phyloP scores from a whole-genome alignment of 345 rosid genomes.

The Moringa oleifera region DNA sequence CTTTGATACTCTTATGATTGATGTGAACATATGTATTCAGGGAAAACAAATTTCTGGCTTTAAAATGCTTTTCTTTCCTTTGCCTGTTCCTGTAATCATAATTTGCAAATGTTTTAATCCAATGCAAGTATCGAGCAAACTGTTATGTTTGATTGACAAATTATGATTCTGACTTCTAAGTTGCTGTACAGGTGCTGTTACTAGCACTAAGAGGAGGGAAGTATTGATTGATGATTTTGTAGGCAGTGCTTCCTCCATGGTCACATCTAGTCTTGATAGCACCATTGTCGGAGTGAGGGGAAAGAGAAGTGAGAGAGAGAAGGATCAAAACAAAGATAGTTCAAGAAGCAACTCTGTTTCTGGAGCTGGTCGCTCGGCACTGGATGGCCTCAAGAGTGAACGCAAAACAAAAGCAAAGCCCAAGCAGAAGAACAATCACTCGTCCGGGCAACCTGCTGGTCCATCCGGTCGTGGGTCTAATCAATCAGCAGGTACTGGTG shows the following conservation, averaged over 20 bases:
- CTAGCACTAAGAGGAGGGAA: constrained; percentile 62
- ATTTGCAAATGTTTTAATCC: background rate
- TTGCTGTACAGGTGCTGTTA: constrained; percentile 57
- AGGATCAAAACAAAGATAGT: constrained; percentile 31
- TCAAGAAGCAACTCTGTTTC: constrained; percentile 25
- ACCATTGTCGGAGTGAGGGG: constrained; percentile 38
- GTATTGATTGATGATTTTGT: constrained; percentile 65
- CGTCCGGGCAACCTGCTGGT: constrained; percentile 26
- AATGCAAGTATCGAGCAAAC: background rate
- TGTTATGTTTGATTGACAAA: background rate
- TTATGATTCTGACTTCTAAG: constrained; percentile 5
- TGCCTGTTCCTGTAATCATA: background rate
- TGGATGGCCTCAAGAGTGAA: constrained; percentile 18
- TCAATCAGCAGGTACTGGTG: constrained; percentile 9
- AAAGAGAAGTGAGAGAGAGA: constrained; percentile 49
- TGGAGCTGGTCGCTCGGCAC: constrained; percentile 20
- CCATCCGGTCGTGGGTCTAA: constrained; percentile 21
- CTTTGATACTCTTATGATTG: no score
- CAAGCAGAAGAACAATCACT: constrained; percentile 52
- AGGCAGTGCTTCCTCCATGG: constrained; percentile 70
- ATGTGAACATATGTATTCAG: background rate
- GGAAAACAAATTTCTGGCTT: background rate
- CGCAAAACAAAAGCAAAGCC: constrained; percentile 50
- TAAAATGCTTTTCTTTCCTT: background rate
- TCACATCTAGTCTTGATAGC: constrained; percentile 43